Conservation (phyloP, 495 filamentous ascomycete genomes). For the Cercophora newfieldiana region DNA sequence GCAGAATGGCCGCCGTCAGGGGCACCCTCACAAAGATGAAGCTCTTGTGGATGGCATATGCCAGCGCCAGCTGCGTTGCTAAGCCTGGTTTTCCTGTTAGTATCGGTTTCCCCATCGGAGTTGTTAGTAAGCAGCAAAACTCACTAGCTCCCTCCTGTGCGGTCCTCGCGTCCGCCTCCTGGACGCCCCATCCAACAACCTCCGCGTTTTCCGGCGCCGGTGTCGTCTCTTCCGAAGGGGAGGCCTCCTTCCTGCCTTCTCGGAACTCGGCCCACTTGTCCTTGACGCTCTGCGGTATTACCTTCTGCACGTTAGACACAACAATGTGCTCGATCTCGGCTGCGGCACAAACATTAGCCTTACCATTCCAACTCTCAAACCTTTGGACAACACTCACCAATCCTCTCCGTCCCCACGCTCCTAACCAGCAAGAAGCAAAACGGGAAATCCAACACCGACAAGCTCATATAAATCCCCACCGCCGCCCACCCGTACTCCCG, state of each 20-base stretch:
- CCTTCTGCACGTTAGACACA: conserved; percentile 46
- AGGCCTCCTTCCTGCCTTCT: conserved; percentile 34
- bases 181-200: conserved; percentile 51
- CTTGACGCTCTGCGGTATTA: conserved; percentile 54
- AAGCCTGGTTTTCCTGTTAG: conserved; percentile 37
- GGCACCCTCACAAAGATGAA: conserved; percentile 95
- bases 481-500: conserved; percentile 94
- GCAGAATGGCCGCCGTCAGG: conserved; percentile 82
- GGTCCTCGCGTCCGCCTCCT: conserved; percentile 49
- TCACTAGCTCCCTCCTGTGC: conserved; percentile 55
- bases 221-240: conserved; percentile 29
- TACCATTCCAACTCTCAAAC: neutral
- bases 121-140: conserved; percentile 23
- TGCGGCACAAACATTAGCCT: conserved; percentile 25
- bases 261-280: conserved; percentile 45
- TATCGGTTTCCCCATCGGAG: conserved; percentile 3
- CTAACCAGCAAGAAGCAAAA: conserved; percentile 90
- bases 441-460: conserved; percentile 89
- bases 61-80: conserved; percentile 83
- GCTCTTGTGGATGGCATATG: conserved; percentile 96
- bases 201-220: conserved; percentile 28
- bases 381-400: conserved; percentile 53
- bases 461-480: conserved; percentile 80
- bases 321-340: conserved; percentile 53
- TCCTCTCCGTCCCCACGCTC: conserved; percentile 76